Base-by-base conservation (phyloP, 371 early-diverging fungal genomes). In the Mucor circinelloides region DNA sequence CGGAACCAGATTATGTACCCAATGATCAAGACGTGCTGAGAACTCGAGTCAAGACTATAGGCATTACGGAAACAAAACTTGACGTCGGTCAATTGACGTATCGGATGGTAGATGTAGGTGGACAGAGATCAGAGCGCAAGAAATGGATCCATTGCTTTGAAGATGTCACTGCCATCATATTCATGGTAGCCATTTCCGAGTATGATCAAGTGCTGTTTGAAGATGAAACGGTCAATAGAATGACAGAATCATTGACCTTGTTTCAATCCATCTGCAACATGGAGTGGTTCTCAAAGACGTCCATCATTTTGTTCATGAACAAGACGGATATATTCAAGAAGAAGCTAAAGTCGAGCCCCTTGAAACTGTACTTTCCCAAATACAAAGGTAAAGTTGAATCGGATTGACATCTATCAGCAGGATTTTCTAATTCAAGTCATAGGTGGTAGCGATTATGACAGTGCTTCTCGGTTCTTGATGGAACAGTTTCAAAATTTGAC, bases 71-170 rank as follows among this genome's bases (percentile, higher is more conserved):
- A 73, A 93, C 92, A 0, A 78, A 77, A 4, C 95, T 95, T 82
- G 69, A 82, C 21, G 82, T 94, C n/a, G 91, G 91, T 19, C 80
- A 89, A 21, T 70, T 93, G 58, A 88, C 88, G 1, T 92, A 90
- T 70, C 75, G 89, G 34, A 92, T 95, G 93, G 87, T 94, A 75
- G 95, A 95, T 78, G 95, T 95, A n/a, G 95, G 95, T 25, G 95
- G 95, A 6, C 95, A 94, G 75, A 78, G 93, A 25, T 87, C 89
- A 23, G 93, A 93, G 68, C 87, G 97, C 65, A 95, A 93, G 69
- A 94, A 94, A 72, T 96, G 97, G 97, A 85, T 93, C 34, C 94
- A 94, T 54, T 95, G 93, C 72, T 90, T 95, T 75, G 95, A 95
- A 67, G 90, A 91, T 62, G 96, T 96, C 12, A 95, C 94, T 2